Percentiles rank a stretch among this genome's conserved stretches.
phyloP scores from a whole-genome alignment of 1,284 basidiomycete genomes.

The Athelia psychrophila region DNA sequence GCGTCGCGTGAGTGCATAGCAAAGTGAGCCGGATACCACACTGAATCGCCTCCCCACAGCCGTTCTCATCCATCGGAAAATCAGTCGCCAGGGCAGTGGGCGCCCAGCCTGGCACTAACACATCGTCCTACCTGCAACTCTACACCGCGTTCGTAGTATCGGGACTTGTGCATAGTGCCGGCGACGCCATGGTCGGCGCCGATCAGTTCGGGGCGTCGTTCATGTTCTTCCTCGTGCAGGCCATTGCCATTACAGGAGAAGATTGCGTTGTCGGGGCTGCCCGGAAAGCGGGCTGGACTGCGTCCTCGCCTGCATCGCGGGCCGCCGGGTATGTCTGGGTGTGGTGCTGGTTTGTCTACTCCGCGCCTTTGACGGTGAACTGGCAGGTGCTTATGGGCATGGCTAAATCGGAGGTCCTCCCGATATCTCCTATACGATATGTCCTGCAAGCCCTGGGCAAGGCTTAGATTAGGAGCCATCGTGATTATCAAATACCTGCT shows the following conservation, averaged over 20 bases:
- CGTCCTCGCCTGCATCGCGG: background rate
- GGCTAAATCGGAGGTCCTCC: background rate
- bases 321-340: background rate
- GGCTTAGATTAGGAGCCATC: no score
- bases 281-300: background rate
- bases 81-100: constrained; percentile 11
- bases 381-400: background rate
- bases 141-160: constrained; percentile 16
- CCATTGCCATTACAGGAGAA: constrained; percentile 13
- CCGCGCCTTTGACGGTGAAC: background rate
- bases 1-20: constrained; percentile 16
- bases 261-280: background rate
- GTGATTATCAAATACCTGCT: no score
- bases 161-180: constrained; percentile 15
- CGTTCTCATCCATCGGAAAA: constrained; percentile 18
- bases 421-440: background rate
- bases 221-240: constrained; percentile 17
- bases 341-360: background rate
- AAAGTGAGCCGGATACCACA: background rate
- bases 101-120: constrained; percentile 8
- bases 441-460: no score
- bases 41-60: constrained; percentile 9
- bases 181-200: constrained; percentile 14
- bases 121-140: constrained; percentile 11
- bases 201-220: constrained; percentile 11